phyloP scores from a whole-genome alignment of 495 filamentous ascomycete genomes.

The Hypoxylon fuscum region DNA sequence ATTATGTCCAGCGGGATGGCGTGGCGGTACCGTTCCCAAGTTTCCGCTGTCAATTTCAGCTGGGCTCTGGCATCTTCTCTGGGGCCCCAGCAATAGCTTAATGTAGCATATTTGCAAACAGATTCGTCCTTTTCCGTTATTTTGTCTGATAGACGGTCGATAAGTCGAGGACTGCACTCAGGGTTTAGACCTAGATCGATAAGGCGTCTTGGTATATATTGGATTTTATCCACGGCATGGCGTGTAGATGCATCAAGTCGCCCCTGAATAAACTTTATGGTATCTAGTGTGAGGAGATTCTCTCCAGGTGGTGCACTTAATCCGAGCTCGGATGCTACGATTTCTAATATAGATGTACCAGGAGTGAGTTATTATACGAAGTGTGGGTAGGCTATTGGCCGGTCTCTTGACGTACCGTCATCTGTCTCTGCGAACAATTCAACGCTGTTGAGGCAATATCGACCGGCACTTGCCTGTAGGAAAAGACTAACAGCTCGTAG shows the following conservation, averaged over 20 bases:
- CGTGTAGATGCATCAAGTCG: background rate
- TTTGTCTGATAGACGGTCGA: background rate
- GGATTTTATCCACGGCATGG: background rate
- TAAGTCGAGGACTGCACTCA: background rate
- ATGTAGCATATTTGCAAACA: background rate
- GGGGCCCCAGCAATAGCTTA: background rate
- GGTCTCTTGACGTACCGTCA: background rate
- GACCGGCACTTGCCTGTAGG: background rate
- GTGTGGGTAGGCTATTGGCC: background rate
- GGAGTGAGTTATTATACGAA: background rate
- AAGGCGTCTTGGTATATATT: background rate
- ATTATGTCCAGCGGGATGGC: background rate
- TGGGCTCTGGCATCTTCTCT: background rate
- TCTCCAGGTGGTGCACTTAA: background rate
- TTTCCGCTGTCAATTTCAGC: background rate
- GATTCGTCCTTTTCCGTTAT: background rate
- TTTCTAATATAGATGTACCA: background rate
- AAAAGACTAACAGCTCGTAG: slow-evolving; percentile 1
- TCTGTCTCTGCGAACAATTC: background rate
- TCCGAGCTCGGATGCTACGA: background rate
- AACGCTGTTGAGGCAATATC: background rate
- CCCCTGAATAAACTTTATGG: background rate
- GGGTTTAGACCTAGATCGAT: background rate
- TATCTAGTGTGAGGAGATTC: background rate
- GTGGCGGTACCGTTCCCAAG: background rate